Evolutionary conservation across 1,284 basidiomycete genomes (phyloP).

Genomic region (Moniliophthora roreri): DNA sequence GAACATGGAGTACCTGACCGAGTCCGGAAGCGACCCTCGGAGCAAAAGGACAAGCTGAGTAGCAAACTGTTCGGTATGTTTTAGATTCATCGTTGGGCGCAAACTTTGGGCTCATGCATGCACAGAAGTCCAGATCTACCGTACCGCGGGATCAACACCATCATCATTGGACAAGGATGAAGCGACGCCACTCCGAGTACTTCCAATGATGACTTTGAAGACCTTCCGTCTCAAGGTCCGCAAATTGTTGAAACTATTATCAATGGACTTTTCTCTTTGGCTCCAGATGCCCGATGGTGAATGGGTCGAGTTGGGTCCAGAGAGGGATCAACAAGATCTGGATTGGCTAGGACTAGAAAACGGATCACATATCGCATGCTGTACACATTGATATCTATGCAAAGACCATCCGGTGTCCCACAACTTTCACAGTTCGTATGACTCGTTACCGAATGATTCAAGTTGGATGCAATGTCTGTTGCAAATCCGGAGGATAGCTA

Average conservation of each 20-base stretch:
- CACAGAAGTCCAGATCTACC: slow-evolving; percentile 8
- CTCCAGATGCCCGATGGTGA: slow-evolving; percentile 49
- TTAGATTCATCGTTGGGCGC: background rate
- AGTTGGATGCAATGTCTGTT: no score
- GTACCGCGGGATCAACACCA: slow-evolving; percentile 22
- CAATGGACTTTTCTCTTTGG: slow-evolving; percentile 46
- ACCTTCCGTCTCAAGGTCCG: slow-evolving; percentile 53
- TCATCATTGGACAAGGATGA: slow-evolving; percentile 23
- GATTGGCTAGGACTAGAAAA: slow-evolving; percentile 70
- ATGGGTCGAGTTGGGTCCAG: slow-evolving; percentile 42
- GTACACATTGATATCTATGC: slow-evolving; percentile 1
- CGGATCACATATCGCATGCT: slow-evolving; percentile 12
- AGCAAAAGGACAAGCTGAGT: slow-evolving; percentile 53
- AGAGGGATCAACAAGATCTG: slow-evolving; percentile 50
- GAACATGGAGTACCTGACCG: slow-evolving; percentile 63
- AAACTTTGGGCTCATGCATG: background rate
- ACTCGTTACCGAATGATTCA: no score
- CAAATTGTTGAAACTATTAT: slow-evolving; percentile 40
- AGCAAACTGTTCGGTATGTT: slow-evolving; percentile 60
- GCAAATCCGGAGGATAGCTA: background rate
- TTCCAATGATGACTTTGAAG: slow-evolving; percentile 66
- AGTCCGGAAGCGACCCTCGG: slow-evolving; percentile 22
- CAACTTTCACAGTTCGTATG: no score
- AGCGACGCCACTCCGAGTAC: slow-evolving; percentile 40
- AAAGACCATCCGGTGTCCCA: no score